phyloP scores from a whole-genome alignment of 2,329 filamentous ascomycete species.

The Verruconis gallopava region DNA sequence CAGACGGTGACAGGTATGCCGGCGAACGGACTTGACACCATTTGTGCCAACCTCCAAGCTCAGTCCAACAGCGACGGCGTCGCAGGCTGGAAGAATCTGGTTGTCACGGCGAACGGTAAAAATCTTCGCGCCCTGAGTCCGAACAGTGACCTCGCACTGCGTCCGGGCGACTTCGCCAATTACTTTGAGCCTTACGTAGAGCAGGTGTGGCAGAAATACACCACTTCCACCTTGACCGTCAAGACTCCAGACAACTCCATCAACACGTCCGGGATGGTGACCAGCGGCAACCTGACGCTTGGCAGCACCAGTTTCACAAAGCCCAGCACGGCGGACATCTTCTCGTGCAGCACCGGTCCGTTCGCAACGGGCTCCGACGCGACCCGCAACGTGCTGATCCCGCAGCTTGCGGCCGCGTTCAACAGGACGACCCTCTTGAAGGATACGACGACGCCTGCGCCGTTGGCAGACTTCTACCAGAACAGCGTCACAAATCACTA shows the following conservation, averaged over 20 bases:
- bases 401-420: slow-evolving; percentile 62
- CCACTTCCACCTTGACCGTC: slow-evolving; percentile 41
- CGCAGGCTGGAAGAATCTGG: slow-evolving; percentile 47
- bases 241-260: not conserved
- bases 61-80: slow-evolving; percentile 44
- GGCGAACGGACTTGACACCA: slow-evolving; percentile 40
- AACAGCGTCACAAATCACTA: slow-evolving; percentile 41
- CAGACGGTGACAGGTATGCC: slow-evolving; percentile 44
- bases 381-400: slow-evolving; percentile 47
- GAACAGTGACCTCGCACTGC: slow-evolving; percentile 33
- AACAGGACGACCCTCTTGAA: slow-evolving; percentile 57
- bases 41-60: slow-evolving; percentile 40
- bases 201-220: slow-evolving; percentile 39
- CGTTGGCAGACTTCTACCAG: slow-evolving; percentile 21
- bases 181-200: slow-evolving; percentile 42
- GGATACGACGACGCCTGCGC: slow-evolving; percentile 25
- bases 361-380: slow-evolving; percentile 35
- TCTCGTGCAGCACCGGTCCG: slow-evolving; percentile 51
- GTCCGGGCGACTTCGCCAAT: slow-evolving; percentile 33
- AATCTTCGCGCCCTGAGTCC: slow-evolving; percentile 31
- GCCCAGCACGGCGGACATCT: slow-evolving; percentile 50
- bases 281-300: slow-evolving; percentile 32
- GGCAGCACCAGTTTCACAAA: slow-evolving; percentile 38
- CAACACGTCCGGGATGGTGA: slow-evolving; percentile 14
- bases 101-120: slow-evolving; percentile 28